Base-by-base conservation (phyloP, 805 yeast genomes). In the Yamadazyma phyllophila region DNA sequence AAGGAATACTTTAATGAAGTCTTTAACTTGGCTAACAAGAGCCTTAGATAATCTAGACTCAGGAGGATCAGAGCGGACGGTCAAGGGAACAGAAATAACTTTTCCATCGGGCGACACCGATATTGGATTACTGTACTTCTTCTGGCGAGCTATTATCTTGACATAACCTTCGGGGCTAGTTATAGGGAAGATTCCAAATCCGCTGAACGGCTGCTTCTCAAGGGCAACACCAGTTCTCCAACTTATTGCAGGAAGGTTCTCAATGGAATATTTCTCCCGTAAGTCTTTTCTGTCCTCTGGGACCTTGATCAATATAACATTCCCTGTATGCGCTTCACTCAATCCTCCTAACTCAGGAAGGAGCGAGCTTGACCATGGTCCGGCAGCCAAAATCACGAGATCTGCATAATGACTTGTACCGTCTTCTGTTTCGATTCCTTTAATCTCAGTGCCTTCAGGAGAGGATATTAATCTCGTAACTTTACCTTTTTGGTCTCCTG, bases 291-390 rank as follows among this genome's bases (percentile, higher is more conserved):
- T 56, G 14, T 61, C 55, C 20, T 61, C 63, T 7, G 76, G 74
- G 27, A 71, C 58, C 46, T 66, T 61, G 44, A 65, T 53, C 15
- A 61, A 45, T 2, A 65, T 44, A n/a, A 71, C 60, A 49, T 67
- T 69, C 12, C 72, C 74, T 7, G 61, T 57, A 12, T 66, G 58
- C 0, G 66, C 74, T 47, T 67, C 71, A 47, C 60, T 61, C 32
- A 66, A 55, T 9, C 71, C 70, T 39, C 60, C 63, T 6, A 69
- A 58, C 41, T 61, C 66, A 12, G 71, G 70, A 26, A 62, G 54
- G 5, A 63, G 45, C 12, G 47, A 41, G 4, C 62, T 54, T 3
- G 53, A 42, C 67, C 68, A 64, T 12, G 66, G 62, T 9, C 69
- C 69, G 41, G 61, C 54, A 24, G 53, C 53, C n/a, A 62, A 45